These are phyloP conservation scores for Gentiana straminea DNA, from an alignment of 257 asterid species.

Conservation along the genomic window DNA sequence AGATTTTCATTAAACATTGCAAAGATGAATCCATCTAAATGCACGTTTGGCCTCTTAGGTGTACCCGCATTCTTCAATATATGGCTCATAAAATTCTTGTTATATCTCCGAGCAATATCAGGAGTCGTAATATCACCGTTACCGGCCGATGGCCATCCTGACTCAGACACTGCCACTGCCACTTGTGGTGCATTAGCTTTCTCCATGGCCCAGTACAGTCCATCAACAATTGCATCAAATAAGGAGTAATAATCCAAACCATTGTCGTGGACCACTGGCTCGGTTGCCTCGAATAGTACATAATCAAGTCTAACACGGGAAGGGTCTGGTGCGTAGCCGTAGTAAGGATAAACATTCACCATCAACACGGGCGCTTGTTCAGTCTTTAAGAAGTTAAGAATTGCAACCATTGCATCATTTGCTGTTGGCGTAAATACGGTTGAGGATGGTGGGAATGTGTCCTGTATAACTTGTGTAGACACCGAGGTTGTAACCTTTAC, in stretches of 20 bases:
- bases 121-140: slow-evolving; percentile 8
- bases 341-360: slow-evolving; percentile 35
- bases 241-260: slow-evolving; percentile 14
- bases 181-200: slow-evolving; percentile 17
- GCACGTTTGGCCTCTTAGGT: slow-evolving; percentile 4
- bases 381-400: neutral
- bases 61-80: neutral
- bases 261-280: slow-evolving; percentile 2
- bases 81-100: slow-evolving; percentile 3
- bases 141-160: slow-evolving; percentile 31
- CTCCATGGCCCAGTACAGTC: slow-evolving; percentile 28
- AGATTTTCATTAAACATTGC: slow-evolving; percentile 17
- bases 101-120: slow-evolving; percentile 11
- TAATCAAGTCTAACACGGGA: slow-evolving; percentile 2
- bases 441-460: slow-evolving; percentile 1
- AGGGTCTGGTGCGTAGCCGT: slow-evolving; percentile 5
- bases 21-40: slow-evolving; percentile 12
- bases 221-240: slow-evolving; percentile 33
- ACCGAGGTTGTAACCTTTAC: neutral
- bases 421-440: neutral
- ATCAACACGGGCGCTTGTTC: slow-evolving; percentile 15
- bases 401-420: neutral
- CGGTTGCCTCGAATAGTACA: slow-evolving; percentile 15
- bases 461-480: neutral
- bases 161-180: slow-evolving; percentile 26